Conservation (phyloP, 805 yeast species). For the Starmerella sirachaensis region DNA sequence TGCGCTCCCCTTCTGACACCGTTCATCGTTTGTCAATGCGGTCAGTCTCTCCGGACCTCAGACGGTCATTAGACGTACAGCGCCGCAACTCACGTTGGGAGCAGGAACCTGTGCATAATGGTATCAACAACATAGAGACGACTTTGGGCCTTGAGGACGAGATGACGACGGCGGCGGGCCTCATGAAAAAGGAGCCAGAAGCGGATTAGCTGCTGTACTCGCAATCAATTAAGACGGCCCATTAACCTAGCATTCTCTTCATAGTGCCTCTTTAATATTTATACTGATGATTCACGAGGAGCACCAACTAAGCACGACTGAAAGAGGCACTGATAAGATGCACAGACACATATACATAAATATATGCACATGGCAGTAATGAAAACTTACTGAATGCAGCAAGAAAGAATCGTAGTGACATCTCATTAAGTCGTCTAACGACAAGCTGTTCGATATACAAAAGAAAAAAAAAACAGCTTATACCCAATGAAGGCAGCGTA, state of each 20-base stretch:
- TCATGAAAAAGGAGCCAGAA: slow-evolving; percentile 25
- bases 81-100: slow-evolving; percentile 22
- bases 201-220: no score
- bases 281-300: not conserved
- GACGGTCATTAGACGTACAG: slow-evolving; percentile 24
- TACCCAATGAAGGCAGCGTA: no score
- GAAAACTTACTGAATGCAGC: no score
- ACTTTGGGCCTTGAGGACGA: slow-evolving; percentile 24
- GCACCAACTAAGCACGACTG: not conserved
- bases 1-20: slow-evolving; percentile 5
- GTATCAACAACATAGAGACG: slow-evolving; percentile 16
- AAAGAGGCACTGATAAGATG: no score
- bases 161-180: slow-evolving; percentile 28
- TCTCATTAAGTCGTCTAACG: no score
- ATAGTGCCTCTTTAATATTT: not conserved
- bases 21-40: slow-evolving; percentile 15
- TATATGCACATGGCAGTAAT: no score
- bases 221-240: not conserved
- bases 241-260: not conserved
- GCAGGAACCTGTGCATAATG: slow-evolving; percentile 20
- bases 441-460: no score
- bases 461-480: no score
- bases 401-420: no score
- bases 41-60: slow-evolving; percentile 13
- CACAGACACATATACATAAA: no score